phyloP scores from a whole-genome alignment of 257 asterid genomes.

The Solanum clarkiae region DNA sequence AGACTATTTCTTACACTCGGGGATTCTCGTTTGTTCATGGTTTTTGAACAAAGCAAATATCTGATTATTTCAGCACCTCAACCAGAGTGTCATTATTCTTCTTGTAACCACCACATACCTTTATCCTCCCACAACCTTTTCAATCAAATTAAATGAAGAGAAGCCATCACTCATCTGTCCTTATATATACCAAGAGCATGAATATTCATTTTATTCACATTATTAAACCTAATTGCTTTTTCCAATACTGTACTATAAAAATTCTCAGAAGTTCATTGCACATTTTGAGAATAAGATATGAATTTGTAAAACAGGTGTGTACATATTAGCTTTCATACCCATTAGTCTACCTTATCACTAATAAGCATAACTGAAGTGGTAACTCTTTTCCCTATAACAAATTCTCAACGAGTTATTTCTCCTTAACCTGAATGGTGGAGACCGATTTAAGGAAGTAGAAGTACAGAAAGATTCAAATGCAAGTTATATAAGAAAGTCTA shows the following conservation, averaged over 20 bases:
- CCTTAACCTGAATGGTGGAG: not conserved
- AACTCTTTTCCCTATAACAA: not conserved
- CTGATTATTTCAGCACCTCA: not conserved
- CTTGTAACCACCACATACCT: not conserved
- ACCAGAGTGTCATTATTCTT: not conserved
- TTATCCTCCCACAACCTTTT: not conserved
- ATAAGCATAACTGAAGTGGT: not conserved
- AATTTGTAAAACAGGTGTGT: not conserved
- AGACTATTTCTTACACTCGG: not conserved
- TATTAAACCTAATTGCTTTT: not conserved
- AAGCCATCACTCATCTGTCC: not conserved
- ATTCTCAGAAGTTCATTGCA: not conserved
- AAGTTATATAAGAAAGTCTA: not conserved
- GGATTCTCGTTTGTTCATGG: not conserved
- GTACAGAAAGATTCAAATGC: not conserved
- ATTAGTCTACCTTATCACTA: not conserved
- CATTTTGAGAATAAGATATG: not conserved
- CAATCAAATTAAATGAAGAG: not conserved
- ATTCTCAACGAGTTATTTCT: not conserved
- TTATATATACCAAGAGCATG: not conserved
- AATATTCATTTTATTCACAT: not conserved
- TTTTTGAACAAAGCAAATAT: not conserved
- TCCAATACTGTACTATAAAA: not conserved
- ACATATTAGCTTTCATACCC: not conserved
- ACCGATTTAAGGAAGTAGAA: not conserved